A percentile compares a stretch with the other conserved stretches of the same genome.
phyloP scores from a whole-genome alignment of 768 basidiomycete species.

The Kwoniella bestiolae region DNA sequence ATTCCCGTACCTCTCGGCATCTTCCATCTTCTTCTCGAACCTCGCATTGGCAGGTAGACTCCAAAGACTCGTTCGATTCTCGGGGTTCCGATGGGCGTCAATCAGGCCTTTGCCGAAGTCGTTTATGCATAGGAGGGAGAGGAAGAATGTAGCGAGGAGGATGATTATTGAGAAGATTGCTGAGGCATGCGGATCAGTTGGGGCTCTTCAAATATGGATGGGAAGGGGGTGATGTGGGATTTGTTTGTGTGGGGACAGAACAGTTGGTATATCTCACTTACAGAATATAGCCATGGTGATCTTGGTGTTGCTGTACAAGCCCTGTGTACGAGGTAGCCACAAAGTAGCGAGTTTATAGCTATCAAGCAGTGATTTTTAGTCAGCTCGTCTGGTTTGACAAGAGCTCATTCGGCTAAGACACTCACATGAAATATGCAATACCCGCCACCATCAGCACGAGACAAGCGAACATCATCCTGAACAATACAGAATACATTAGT shows the following conservation, averaged over 20 bases:
- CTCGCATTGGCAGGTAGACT: constrained; percentile 21
- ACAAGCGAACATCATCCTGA: constrained; percentile 34
- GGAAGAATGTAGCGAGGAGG: constrained; percentile 40
- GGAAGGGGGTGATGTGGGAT: no score
- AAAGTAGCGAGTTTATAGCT: constrained; percentile 50
- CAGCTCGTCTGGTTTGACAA: no score
- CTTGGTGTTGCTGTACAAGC: constrained; percentile 42
- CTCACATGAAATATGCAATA: constrained; percentile 48
- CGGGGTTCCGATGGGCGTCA: constrained; percentile 37
- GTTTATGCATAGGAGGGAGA: constrained; percentile 38
- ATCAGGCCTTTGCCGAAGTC: constrained; percentile 46
- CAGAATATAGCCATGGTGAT: constrained; percentile 48
- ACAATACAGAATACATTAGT: neutral
- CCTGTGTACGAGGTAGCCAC: constrained; percentile 35
- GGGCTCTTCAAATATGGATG: no score
- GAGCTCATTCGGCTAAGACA: neutral
- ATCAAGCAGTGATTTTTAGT: neutral
- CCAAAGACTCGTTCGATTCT: constrained; percentile 21
- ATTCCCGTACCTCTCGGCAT: neutral
- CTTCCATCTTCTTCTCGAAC: constrained; percentile 19
- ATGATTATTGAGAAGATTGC: constrained; percentile 46
- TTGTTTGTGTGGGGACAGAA: no score
- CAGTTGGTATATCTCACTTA: constrained; percentile 14
- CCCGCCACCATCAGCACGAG: constrained; percentile 39
- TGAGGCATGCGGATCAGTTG: neutral